These are phyloP conservation scores for Aspergillus sclerotioniger DNA, from an alignment of 495 filamentous ascomycete genomes.

Conservation along the genomic window DNA sequence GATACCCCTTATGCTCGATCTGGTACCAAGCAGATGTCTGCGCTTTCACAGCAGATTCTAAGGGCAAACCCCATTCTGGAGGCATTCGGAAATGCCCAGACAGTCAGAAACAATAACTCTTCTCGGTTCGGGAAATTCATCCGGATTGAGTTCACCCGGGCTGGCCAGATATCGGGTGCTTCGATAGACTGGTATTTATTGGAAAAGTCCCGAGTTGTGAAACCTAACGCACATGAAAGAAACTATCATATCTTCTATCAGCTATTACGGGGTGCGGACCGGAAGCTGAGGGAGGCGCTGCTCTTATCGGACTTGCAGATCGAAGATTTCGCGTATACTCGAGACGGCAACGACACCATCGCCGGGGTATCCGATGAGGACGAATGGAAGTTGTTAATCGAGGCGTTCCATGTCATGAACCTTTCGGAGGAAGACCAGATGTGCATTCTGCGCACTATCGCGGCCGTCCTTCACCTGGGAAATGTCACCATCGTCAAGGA, in stretches of 20 bases:
- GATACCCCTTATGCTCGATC: constrained; percentile 68
- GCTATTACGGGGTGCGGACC: constrained; percentile 78
- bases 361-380: constrained; percentile 85
- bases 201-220: constrained; percentile 94
- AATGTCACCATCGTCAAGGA: constrained; percentile 88
- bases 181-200: constrained; percentile 98
- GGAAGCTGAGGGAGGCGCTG: constrained; percentile 68
- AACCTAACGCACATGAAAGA: constrained; percentile 78
- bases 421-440: constrained; percentile 84
- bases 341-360: constrained; percentile 86
- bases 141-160: constrained; percentile 87
- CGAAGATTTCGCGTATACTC: constrained; percentile 88
- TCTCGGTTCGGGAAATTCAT: constrained; percentile 99
- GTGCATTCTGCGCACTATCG: constrained; percentile 80
- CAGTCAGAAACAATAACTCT: constrained; percentile 96
- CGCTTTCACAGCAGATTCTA: constrained; percentile 95
- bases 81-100: constrained; percentile 98
- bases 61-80: constrained; percentile 97
- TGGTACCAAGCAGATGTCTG: constrained; percentile 65
- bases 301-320: constrained; percentile 69
- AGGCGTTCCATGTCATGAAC: constrained; percentile 93
- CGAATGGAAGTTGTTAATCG: constrained; percentile 86
- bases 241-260: constrained; percentile 99
- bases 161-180: constrained; percentile 90
- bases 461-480: constrained; percentile 88